Evolutionary conservation across 106 monocot species (phyloP).

Genomic region (Platanthera guangdongensis): DNA sequence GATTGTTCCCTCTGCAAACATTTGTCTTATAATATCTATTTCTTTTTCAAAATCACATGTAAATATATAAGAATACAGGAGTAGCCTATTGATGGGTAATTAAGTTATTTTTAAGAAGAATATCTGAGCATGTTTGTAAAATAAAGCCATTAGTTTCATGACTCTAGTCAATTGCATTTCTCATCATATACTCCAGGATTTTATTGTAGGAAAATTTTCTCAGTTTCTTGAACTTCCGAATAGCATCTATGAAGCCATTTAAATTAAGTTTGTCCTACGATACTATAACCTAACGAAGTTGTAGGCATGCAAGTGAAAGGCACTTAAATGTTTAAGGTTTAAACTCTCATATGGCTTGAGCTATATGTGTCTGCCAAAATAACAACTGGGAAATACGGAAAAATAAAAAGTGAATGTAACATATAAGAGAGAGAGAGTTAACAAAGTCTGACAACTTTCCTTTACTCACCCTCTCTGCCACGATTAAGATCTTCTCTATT

Average conservation of each 20-base stretch:
- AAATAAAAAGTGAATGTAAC: no score
- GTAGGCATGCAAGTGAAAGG: no score
- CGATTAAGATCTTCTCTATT: no score
- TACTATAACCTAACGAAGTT: no score
- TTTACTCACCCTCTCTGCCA: no score
- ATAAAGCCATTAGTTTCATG: background rate
- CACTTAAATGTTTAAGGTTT: no score
- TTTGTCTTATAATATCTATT: background rate
- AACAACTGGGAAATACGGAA: no score
- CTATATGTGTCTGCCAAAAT: no score
- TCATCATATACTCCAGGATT: background rate
- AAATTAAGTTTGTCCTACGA: background rate
- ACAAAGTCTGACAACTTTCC: no score
- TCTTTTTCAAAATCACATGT: background rate
- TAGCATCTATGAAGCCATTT: background rate
- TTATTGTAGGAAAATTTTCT: background rate
- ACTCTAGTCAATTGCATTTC: background rate
- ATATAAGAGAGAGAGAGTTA: no score
- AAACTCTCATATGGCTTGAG: no score
- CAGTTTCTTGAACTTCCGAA: background rate
- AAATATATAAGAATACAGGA: background rate
- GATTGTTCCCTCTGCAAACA: background rate
- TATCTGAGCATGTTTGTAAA: background rate
- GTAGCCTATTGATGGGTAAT: background rate
- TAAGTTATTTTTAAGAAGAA: background rate